Evolutionary conservation across 78 protist species (phyloP).

Genomic region (Dictyostelium purpureum): DNA sequence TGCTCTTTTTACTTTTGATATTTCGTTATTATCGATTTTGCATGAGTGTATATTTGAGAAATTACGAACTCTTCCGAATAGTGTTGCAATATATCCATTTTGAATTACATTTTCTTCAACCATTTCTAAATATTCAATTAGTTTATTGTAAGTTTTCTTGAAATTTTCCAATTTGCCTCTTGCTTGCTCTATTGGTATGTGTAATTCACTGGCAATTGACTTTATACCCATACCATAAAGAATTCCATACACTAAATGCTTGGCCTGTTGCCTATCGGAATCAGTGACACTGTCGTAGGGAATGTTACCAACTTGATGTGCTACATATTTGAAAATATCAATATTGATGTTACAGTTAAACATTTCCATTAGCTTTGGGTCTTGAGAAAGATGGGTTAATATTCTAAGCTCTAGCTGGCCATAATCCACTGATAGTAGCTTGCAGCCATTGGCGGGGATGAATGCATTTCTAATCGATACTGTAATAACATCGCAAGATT

Average conservation of each 20-base stretch:
- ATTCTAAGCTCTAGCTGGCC: constrained; percentile 63
- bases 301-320: constrained; percentile 27
- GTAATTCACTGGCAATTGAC: constrained; percentile 23
- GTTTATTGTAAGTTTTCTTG: constrained; percentile 14
- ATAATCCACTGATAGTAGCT: constrained; percentile 61
- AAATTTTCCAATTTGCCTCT: neutral
- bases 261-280: constrained; percentile 42
- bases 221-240: constrained; percentile 79
- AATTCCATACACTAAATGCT: constrained; percentile 79
- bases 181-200: constrained; percentile 1
- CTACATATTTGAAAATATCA: constrained; percentile 50
- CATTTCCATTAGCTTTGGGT: constrained; percentile 21
- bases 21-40: neutral
- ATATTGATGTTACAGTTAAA: constrained; percentile 17
- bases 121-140: constrained; percentile 3
- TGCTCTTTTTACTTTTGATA: constrained; percentile 48
- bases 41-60: neutral
- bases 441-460: constrained; percentile 14
- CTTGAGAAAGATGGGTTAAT: constrained; percentile 67
- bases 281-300: constrained; percentile 1
- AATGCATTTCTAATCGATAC: constrained; percentile 51
- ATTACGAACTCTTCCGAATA: constrained; percentile 53
- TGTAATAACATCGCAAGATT: neutral
- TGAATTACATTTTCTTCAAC: neutral
- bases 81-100: constrained; percentile 33